These are phyloP conservation scores for Plasmodium blacklocki DNA, from an alignment of 169 alveolate genomes.

Conservation along the genomic window DNA sequence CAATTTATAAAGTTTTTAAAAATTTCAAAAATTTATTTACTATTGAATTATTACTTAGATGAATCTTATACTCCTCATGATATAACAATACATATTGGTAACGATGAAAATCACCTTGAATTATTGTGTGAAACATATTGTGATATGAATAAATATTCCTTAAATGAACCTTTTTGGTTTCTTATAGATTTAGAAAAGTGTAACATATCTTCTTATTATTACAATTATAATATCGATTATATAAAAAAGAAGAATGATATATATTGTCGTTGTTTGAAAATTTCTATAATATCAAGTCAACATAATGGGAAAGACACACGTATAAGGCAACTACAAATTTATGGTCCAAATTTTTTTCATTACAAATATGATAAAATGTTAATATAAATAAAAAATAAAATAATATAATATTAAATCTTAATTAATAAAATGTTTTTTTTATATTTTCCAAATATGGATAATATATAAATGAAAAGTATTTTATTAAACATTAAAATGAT, in stretches of 20 bases:
- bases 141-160: constrained; percentile 77
- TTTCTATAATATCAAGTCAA: constrained; percentile 86
- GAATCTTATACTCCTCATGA: constrained; percentile 90
- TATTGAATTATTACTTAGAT: constrained; percentile 86
- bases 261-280: constrained; percentile 86
- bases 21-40: constrained; percentile 86
- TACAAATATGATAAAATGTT: constrained; percentile 59
- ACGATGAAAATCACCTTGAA: constrained; percentile 81
- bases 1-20: constrained; percentile 85
- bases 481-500: too few relatives aligned
- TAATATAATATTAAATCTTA: neutral
- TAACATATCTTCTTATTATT: constrained; percentile 77
- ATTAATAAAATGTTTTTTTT: too few relatives aligned
- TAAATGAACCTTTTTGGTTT: constrained; percentile 85
- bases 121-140: constrained; percentile 75
- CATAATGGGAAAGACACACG: constrained; percentile 90
- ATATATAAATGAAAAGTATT: too few relatives aligned
- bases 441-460: too few relatives aligned
- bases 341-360: constrained; percentile 49
- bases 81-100: constrained; percentile 87
- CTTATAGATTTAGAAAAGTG: constrained; percentile 73
- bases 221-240: constrained; percentile 70
- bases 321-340: constrained; percentile 84
- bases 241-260: constrained; percentile 79
- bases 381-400: constrained; percentile 3